Evolutionary conservation across 2,329 filamentous ascomycete genomes (phyloP).

Genomic region (Curvularia lunata): DNA sequence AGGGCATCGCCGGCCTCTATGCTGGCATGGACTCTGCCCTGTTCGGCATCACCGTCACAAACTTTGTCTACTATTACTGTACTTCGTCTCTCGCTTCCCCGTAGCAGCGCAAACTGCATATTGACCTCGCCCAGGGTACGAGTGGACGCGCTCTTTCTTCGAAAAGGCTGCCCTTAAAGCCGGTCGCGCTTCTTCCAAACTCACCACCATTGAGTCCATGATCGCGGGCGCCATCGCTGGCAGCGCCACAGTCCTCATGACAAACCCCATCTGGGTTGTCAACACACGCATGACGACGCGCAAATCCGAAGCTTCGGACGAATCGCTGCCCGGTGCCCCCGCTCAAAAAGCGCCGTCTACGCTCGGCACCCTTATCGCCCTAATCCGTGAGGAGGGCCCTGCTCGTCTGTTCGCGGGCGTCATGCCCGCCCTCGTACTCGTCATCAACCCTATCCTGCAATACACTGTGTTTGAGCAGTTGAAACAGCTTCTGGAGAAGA

Average conservation of each 20-base stretch:
- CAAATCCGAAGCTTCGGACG: constrained; percentile 62
- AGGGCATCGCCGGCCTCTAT: constrained; percentile 88
- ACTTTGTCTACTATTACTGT: constrained; percentile 99
- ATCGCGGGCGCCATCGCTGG: constrained; percentile 93
- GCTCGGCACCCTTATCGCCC: constrained; percentile 77
- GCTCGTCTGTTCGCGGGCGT: constrained; percentile 89
- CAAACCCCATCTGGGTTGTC: constrained; percentile 98
- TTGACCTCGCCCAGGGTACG: constrained; percentile 69
- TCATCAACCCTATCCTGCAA: constrained; percentile 97
- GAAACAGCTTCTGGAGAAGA: constrained; percentile 86
- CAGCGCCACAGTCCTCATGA: constrained; percentile 90
- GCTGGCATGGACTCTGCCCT: constrained; percentile 91
- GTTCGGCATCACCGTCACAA: constrained; percentile 97
- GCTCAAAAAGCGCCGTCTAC: constrained; percentile 72
- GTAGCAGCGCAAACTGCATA: not conserved
- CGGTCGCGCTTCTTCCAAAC: constrained; percentile 76
- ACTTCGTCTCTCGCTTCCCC: constrained; percentile 15
- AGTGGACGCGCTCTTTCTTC: constrained; percentile 91
- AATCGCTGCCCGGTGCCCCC: constrained; percentile 50
- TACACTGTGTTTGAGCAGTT: constrained; percentile 99
- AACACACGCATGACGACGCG: constrained; percentile 98
- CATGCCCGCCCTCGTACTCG: constrained; percentile 87
- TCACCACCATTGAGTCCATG: constrained; percentile 93
- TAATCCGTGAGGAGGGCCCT: constrained; percentile 84
- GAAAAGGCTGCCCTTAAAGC: constrained; percentile 75